Evolutionary conservation across 2,329 filamentous ascomycete species (phyloP).

Genomic region (Penicillium palitans): DNA sequence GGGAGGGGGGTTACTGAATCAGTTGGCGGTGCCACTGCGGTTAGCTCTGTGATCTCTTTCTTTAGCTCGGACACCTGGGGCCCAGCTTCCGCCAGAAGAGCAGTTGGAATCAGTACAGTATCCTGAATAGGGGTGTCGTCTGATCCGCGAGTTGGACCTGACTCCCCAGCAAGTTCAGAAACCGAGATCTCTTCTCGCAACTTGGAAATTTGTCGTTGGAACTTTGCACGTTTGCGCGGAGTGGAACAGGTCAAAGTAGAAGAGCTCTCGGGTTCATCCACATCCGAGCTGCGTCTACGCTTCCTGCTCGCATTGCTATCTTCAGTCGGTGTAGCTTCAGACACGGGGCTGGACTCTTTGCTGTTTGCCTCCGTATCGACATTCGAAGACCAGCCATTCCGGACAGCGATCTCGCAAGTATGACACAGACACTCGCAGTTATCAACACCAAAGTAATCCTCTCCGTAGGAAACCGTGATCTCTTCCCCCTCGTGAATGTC

Average conservation of each 20-base stretch:
- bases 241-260: slow-evolving; percentile 25
- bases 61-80: slow-evolving; percentile 16
- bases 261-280: slow-evolving; percentile 33
- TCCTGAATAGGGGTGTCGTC: slow-evolving; percentile 15
- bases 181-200: slow-evolving; percentile 40
- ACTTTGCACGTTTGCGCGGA: slow-evolving; percentile 37
- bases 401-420: slow-evolving; percentile 73
- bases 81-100: background rate
- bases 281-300: slow-evolving; percentile 29
- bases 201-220: slow-evolving; percentile 37
- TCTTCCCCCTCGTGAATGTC: slow-evolving; percentile 87
- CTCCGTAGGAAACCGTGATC: slow-evolving; percentile 93
- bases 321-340: slow-evolving; percentile 24
- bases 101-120: slow-evolving; percentile 5
- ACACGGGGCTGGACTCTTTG: slow-evolving; percentile 35
- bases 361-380: slow-evolving; percentile 39
- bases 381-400: slow-evolving; percentile 77
- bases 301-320: slow-evolving; percentile 27
- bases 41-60: slow-evolving; percentile 16
- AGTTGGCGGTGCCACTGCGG: slow-evolving; percentile 8
- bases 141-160: slow-evolving; percentile 13
- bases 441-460: slow-evolving; percentile 91
- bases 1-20: slow-evolving; percentile 10
- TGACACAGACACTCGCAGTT: slow-evolving; percentile 94
- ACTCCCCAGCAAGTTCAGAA: slow-evolving; percentile 31